These are phyloP conservation scores for Lactarius indigo DNA, from an alignment of 768 basidiomycete genomes.

Conservation along the genomic window DNA sequence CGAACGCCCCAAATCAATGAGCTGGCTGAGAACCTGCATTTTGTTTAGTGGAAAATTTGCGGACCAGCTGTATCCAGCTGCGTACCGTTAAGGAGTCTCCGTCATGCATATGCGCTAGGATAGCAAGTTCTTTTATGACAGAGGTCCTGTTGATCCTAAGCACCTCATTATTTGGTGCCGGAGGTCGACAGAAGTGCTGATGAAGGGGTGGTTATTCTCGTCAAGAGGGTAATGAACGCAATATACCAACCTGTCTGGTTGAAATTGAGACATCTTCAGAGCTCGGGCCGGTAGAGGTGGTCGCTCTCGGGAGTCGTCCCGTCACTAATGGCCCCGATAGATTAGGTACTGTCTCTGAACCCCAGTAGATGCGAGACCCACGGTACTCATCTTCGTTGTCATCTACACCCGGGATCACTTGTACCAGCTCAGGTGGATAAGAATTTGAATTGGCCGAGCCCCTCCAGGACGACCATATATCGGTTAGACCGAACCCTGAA, in stretches of 20 bases:
- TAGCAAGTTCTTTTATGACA: conserved; percentile 19
- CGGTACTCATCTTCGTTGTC: neutral
- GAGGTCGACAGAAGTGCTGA: neutral
- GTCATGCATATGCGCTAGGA: conserved; percentile 13
- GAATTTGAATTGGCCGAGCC: conserved; percentile 8
- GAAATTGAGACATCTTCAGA: neutral
- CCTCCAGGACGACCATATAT: conserved; percentile 62
- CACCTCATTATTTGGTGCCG: neutral
- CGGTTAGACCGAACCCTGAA: conserved; percentile 66
- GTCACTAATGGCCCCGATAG: neutral
- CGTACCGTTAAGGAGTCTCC: conserved; percentile 4
- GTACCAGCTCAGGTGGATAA: conserved; percentile 6
- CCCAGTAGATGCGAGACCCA: neutral
- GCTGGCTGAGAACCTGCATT: conserved; percentile 33
- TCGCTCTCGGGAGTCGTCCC: neutral
- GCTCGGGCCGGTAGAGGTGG: neutral
- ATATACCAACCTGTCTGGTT: neutral
- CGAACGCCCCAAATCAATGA: conserved; percentile 25
- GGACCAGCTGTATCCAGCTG: neutral
- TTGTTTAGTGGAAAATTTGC: neutral
- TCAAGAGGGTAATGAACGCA: neutral
- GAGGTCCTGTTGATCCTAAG: neutral
- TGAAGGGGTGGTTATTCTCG: neutral
- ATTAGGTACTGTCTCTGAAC: conserved; percentile 4
- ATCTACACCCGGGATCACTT: neutral